Conservation (phyloP, 768 basidiomycete genomes). For the Russula abietina region DNA sequence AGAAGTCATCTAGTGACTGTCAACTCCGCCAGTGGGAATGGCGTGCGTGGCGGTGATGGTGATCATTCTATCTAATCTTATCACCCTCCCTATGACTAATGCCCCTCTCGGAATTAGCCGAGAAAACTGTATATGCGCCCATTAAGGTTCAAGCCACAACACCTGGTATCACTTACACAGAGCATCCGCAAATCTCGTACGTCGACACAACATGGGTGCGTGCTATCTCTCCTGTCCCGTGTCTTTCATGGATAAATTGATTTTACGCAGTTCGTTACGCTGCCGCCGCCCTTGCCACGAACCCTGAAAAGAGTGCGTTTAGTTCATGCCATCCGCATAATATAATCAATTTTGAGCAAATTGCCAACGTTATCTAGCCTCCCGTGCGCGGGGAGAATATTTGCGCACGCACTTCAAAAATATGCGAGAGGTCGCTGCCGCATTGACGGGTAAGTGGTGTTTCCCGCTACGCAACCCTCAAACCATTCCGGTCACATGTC, state of each 20-base stretch:
- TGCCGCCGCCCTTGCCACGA: conserved; percentile 75
- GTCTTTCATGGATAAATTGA: conserved; percentile 20
- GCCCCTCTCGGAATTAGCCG: not conserved
- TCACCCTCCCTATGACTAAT: not conserved
- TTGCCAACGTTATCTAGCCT: conserved; percentile 44
- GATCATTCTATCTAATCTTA: conserved; percentile 18
- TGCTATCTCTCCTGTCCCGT: conserved; percentile 13
- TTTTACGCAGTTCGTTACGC: conserved; percentile 79
- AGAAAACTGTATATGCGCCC: not conserved
- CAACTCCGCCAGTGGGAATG: not conserved
- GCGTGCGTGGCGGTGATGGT: too few species aligned
- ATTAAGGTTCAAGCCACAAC: conserved; percentile 25
- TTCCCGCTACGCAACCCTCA: not conserved
- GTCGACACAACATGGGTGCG: conserved; percentile 39
- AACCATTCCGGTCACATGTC: conserved; percentile 2
- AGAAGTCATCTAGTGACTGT: conserved; percentile 7
- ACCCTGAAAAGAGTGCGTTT: conserved; percentile 90
- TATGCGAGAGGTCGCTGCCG: conserved; percentile 98
- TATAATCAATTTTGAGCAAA: conserved; percentile 21
- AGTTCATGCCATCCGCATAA: conserved; percentile 4
- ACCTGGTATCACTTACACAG: not conserved
- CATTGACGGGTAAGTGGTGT: conserved; percentile 65
- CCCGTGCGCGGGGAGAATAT: conserved; percentile 92
- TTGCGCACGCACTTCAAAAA: conserved; percentile 99
- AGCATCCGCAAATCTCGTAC: conserved; percentile 28